phyloP scores from a whole-genome alignment of 2,329 filamentous ascomycete species.

The Ophiostoma pallidulum region DNA sequence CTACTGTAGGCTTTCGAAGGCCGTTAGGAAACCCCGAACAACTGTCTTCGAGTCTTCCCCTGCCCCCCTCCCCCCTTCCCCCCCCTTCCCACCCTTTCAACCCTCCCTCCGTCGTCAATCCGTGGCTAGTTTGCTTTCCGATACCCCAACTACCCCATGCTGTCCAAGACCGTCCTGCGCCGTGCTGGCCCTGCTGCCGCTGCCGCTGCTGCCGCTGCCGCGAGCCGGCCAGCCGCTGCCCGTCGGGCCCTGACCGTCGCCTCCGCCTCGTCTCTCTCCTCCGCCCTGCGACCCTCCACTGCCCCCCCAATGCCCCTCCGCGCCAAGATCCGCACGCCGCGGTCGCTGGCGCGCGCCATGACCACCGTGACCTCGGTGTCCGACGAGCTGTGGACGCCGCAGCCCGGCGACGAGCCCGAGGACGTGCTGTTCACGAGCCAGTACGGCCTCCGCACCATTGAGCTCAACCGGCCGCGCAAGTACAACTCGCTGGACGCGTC shows the following conservation, averaged over 20 bases:
- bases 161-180: constrained; percentile 42
- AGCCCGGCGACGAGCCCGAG: constrained; percentile 63
- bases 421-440: constrained; percentile 88
- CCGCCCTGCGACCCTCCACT: neutral
- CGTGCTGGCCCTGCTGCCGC: constrained; percentile 45
- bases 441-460: constrained; percentile 83
- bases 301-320: constrained; percentile 60
- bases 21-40: too few species aligned
- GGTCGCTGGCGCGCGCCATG: constrained; percentile 38
- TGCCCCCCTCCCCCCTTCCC: too few species aligned
- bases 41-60: too few species aligned
- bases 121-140: too few species aligned
- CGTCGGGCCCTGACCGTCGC: constrained; percentile 2
- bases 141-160: constrained; percentile 35
- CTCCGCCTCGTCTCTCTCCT: neutral
- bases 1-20: too few species aligned
- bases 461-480: constrained; percentile 88
- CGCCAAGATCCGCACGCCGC: constrained; percentile 58
- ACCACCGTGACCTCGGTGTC: constrained; percentile 14
- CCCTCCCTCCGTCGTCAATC: too few species aligned
- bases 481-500: constrained; percentile 87
- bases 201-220: constrained; percentile 24
- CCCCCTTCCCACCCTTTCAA: neutral
- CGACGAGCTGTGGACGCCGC: constrained; percentile 38
- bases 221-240: neutral